Base-by-base conservation (phyloP, 2,329 filamentous ascomycete species). In the Sporothrix brunneoviolacea region DNA sequence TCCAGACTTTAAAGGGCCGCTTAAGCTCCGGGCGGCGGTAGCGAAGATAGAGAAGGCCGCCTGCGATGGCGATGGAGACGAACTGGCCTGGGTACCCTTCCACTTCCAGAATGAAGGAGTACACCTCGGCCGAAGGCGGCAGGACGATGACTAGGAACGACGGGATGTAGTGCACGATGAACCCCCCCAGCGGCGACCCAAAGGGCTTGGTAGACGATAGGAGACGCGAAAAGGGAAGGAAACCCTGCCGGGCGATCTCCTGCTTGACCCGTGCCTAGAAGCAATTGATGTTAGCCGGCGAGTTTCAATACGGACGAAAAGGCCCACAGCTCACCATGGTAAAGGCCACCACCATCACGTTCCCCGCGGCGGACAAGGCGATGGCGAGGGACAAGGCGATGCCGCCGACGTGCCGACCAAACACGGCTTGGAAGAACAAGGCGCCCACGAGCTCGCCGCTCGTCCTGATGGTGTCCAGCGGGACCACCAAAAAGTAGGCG, bases 281-380 rank as follows among this genome's bases (percentile, higher is more conserved):
- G 27, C n/a, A n/a, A n/a, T n/a, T 5, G 3, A 33, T 19, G 18
- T 38, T 38, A 38, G 36, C 19, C 36, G 36, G n/a, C n/a, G n/a
- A n/a, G n/a, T n/a, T n/a, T n/a, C 12, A 19, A 38, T n/a, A 38
- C 4, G 30, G 28, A 27, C 12, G n/a, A 32, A 9, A 43, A 18
- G 13, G 8, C 8, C 18, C 15, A 27, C 9, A 16, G n/a, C n/a
- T 22, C 30, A 84, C 83, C 63, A 83, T 64, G 1, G 82, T 74
- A 62, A 87, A 88, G 0, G 81, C 80, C 2, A 85, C 82, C 0
- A 86, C 82, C 75, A 88, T 82, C 13, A 88, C 83, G 60, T 88
- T 88, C 0, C 84, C 85, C 2, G 74, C 77, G 0, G 82, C 83
- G 1, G 82, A 86, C 21, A 86, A 65, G 0, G 84, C 84, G 30